Evolutionary conservation across 257 asterid genomes (phyloP).

Genomic region (Fraxinus excelsior): DNA sequence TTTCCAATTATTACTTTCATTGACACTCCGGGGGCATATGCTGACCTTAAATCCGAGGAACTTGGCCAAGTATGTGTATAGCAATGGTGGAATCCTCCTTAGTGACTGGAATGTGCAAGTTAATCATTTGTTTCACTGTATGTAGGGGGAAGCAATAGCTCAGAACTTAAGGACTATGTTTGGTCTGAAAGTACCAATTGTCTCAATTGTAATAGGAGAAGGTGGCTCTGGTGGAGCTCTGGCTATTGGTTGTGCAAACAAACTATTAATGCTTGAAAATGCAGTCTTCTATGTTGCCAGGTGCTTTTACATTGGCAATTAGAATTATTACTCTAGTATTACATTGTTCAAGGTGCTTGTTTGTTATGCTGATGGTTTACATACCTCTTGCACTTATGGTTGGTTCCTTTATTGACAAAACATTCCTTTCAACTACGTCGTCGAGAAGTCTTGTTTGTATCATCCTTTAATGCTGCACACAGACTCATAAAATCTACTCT

Average conservation of each 20-base stretch:
- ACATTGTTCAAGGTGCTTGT: slow-evolving; percentile 7
- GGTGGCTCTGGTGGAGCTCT: slow-evolving; percentile 99
- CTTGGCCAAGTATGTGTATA: slow-evolving; percentile 66
- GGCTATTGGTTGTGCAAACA: slow-evolving; percentile 97
- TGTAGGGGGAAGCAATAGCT: slow-evolving; percentile 98
- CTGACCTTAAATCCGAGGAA: slow-evolving; percentile 87
- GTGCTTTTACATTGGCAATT: slow-evolving; percentile 36
- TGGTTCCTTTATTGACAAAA: slow-evolving; percentile 3
- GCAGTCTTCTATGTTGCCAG: slow-evolving; percentile 98
- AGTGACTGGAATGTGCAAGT: slow-evolving; percentile 13
- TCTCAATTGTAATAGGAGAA: slow-evolving; percentile 93
- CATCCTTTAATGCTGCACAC: background rate
- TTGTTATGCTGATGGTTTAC: slow-evolving; percentile 3
- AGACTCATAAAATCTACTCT: background rate
- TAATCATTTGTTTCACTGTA: slow-evolving; percentile 22
- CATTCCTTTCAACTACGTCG: background rate
- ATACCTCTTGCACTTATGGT: background rate
- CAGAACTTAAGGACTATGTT: slow-evolving; percentile 92
- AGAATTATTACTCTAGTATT: slow-evolving; percentile 1
- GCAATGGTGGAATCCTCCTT: slow-evolving; percentile 19
- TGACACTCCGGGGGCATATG: slow-evolving; percentile 95
- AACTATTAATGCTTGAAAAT: slow-evolving; percentile 94
- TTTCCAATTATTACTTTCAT: slow-evolving; percentile 84
- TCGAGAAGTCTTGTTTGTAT: slow-evolving; percentile 9
- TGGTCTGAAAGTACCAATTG: slow-evolving; percentile 92